Base-by-base conservation (phyloP, 106 monocot species). In the Platanthera zijinensis region DNA sequence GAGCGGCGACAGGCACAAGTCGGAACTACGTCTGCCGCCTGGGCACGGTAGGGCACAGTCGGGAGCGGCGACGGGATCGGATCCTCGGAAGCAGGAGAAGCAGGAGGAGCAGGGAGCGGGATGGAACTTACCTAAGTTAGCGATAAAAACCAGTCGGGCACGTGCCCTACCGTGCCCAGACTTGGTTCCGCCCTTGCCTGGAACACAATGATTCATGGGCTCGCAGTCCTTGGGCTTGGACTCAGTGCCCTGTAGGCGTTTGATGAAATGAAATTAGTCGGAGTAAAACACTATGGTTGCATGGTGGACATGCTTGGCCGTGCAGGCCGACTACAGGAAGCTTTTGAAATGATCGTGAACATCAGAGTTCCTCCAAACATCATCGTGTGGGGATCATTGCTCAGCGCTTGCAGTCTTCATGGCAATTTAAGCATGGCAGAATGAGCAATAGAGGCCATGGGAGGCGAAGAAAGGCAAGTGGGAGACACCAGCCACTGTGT, bases 401-500 rank as follows among this genome's bases (percentile, higher is more conserved):
- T 83, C 25, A 75, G 50, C 53, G 68, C 15, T 0, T 74, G 83
- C 28, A 9, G 74, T 21, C 14, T 78, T 15, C 74, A 79, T 30
- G 57, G 49, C 7, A 71, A 83, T 8, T 4, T 79, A 15, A 78
- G 71, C 57, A 39, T 85, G 72, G 87, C 85, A 5, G 83, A 83
- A 63, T 17, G 80, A 61, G 87, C 69, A 0, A 81, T 78, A 15
- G 85, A 72, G 78, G 77, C 72, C 48, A 80, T 79, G 52, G 73
- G 70, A 19, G 70, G 85, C 17, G 85, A 87, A 74, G 69, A 83
- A 17, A 70, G 79, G 46, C 61, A 64, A 15, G 85, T 79, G 2
- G 85, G 87, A 2, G 85, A 83, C 8, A 85, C 84, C 6, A 81
- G 73, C 67, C 76, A 82, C n/a, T 90, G 81, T 57, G 87, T 90